Conservation (phyloP, 1,284 basidiomycete genomes). For the Pseudozyma tsukubaensis region DNA sequence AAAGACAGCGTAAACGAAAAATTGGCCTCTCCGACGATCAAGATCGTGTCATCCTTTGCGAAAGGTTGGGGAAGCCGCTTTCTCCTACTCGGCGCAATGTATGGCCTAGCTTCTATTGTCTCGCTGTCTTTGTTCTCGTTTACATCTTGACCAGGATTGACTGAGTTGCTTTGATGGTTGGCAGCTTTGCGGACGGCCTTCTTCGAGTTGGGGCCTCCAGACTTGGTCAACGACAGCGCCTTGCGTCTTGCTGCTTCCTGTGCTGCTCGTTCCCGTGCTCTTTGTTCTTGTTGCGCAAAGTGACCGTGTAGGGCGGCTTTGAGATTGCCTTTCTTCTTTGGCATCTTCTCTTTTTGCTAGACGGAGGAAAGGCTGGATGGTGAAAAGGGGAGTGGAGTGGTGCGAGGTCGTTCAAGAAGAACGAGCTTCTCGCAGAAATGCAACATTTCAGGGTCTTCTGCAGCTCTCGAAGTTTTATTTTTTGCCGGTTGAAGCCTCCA, state of each 20-base stretch:
- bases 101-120: neutral
- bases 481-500: neutral
- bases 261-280: slow-evolving; percentile 31
- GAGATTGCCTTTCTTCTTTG: slow-evolving; percentile 58
- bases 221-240: slow-evolving; percentile 37
- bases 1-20: slow-evolving; percentile 90
- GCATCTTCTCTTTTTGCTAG: slow-evolving; percentile 23
- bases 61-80: slow-evolving; percentile 75
- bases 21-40: slow-evolving; percentile 90
- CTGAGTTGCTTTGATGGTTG: neutral
- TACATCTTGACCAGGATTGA: neutral
- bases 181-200: slow-evolving; percentile 14
- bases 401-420: neutral
- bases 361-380: neutral
- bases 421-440: neutral
- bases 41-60: slow-evolving; percentile 78
- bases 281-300: slow-evolving; percentile 39
- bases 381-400: neutral
- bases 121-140: neutral
- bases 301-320: slow-evolving; percentile 50
- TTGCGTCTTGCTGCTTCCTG: slow-evolving; percentile 54
- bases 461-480: slow-evolving; percentile 3
- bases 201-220: slow-evolving; percentile 15
- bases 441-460: neutral
- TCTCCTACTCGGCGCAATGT: slow-evolving; percentile 2